Base-by-base conservation (phyloP, 2,329 filamentous ascomycete species). In the Pezicula rhizophila region DNA sequence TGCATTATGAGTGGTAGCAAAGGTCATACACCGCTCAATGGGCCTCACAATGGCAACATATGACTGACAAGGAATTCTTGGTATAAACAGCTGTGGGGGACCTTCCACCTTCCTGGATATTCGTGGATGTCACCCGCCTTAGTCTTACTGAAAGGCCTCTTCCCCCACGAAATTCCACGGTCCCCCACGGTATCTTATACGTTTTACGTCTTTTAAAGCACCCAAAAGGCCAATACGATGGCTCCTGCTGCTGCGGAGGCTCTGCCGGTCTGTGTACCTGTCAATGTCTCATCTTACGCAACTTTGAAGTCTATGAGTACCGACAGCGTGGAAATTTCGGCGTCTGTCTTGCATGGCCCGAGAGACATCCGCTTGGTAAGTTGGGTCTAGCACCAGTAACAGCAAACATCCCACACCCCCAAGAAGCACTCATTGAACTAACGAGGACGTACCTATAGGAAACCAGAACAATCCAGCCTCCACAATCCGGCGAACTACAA, bases 281-380 rank as follows among this genome's bases (percentile, higher is more conserved):
- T 23, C 23, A 23, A 49, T 52, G 46, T 39, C 26, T 20, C 40
- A 47, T 18, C 39, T 44, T 17, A 44, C 35, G 39, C 40, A n/a
- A 52, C 56, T 44, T 51, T 54, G 26, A 52, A 48, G 11, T 31
- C 28, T 31, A 10, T 12, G 11, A 31, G 28, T 11, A 31, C 28
- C 28, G 28, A 12, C 8, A 31, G 11, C 28, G 28, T 31, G 8
- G 8, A 31, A 23, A 70, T 79, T 62, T 72, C 64, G 61, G 77
- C 77, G 43, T 79, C 76, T 47, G 77, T 80, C 50, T 66, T 81
- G 61, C 74, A 81, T 71, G 78, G 77, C 5, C 74, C 77, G 47
- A 68, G 70, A 47, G 77, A 81, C 64, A 64, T 81, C 51, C 73
- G 76, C 69, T 68, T 80, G 70, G 78, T 81, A 68, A 70, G 72